Evolutionary conservation across 352 stramenopile genomes (phyloP).

Genomic region (Blastocystis sp.): DNA sequence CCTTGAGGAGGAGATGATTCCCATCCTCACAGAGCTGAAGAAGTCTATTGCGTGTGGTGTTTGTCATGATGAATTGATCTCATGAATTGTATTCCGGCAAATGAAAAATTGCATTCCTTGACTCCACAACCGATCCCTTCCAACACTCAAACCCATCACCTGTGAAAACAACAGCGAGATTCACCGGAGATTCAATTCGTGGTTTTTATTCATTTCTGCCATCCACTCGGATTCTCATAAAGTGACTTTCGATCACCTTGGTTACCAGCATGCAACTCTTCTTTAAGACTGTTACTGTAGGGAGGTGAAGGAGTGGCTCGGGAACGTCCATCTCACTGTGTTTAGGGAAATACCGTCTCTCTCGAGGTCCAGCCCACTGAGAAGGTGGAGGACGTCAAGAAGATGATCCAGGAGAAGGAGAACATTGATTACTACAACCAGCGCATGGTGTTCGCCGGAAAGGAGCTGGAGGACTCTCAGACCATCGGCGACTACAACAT

Average conservation of each 20-base stretch:
- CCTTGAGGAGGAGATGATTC: background rate
- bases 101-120: no score
- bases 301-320: background rate
- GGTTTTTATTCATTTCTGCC: slow-evolving; percentile 7
- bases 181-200: background rate
- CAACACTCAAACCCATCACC: no score
- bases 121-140: no score
- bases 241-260: slow-evolving; percentile 10
- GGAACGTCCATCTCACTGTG: background rate
- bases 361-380: slow-evolving; percentile 50
- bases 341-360: slow-evolving; percentile 54
- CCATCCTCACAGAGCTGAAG: background rate
- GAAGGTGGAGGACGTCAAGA: slow-evolving; percentile 39
- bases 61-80: no score
- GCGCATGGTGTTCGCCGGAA: slow-evolving; percentile 62
- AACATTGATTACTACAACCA: slow-evolving; percentile 59
- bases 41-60: no score
- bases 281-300: slow-evolving; percentile 53
- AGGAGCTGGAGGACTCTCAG: slow-evolving; percentile 61
- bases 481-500: slow-evolving; percentile 61
- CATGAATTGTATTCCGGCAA: no score
- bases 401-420: slow-evolving; percentile 52
- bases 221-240: slow-evolving; percentile 6
- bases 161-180: slow-evolving; percentile 2
- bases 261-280: slow-evolving; percentile 50